These are phyloP conservation scores for Artemisia tridentata DNA, from an alignment of 129 eudicot species.

Conservation along the genomic window DNA sequence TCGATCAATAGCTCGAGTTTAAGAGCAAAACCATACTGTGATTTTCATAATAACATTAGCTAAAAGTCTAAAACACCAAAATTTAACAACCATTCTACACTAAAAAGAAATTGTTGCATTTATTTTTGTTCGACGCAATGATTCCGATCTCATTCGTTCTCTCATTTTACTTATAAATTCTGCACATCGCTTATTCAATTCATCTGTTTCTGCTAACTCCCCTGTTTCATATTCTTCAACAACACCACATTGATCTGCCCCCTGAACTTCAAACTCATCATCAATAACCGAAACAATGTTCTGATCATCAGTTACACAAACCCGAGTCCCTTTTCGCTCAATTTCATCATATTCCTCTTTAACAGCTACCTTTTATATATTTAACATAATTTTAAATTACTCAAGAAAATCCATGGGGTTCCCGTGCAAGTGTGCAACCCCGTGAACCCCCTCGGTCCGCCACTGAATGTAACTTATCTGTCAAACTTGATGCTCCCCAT, in stretches of 20 bases:
- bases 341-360: neutral
- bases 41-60: no score
- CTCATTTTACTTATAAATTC: slow-evolving; percentile 41
- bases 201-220: slow-evolving; percentile 26
- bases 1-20: no score
- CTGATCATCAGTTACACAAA: neutral
- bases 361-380: neutral
- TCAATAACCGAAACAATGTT: neutral
- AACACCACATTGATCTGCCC: neutral
- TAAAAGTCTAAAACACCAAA: neutral
- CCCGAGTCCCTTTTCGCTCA: neutral
- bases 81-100: neutral
- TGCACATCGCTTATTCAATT: slow-evolving; percentile 45
- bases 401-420: no score
- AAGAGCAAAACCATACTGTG: neutral
- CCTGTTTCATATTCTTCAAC: slow-evolving; percentile 20
- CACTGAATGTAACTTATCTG: no score
- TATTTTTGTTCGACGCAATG: neutral
- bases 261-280: slow-evolving; percentile 6
- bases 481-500: slow-evolving; percentile 10
- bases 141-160: slow-evolving; percentile 31
- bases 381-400: no score
- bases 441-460: no score
- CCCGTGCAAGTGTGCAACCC: no score
- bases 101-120: neutral